Evolutionary conservation across 1,284 basidiomycete genomes (phyloP), one percentile per base, ranked within the genome.

Genomic region (Ustilago esculenta): DNA sequence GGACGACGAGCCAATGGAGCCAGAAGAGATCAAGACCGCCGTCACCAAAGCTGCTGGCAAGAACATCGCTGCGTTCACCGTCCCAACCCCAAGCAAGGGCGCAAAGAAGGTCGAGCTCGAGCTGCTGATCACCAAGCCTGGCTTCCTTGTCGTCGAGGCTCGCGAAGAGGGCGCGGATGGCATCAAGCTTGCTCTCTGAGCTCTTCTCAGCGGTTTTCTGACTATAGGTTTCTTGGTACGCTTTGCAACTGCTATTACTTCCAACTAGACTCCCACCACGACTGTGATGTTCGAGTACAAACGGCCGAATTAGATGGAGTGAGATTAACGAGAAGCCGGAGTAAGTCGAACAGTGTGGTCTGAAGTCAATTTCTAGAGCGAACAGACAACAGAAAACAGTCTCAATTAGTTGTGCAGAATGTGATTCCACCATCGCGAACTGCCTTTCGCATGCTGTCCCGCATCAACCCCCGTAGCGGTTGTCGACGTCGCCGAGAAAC

Each of bases 1-100:
- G 51, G 79, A 83, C 33, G 82, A 84, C 30, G 77, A 79, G 49
- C 72, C 72, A 24, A 30, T 70, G 20, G 79, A 79, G 55, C 75
- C 76, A 11, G 73, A 77, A 46, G 51, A 73, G 65, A 51, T 77
- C 44, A 63, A 63, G 57, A 78, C 77, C 10, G 68, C 77, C 21
- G 47, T 67, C 23, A 63, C 72, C 47, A 72, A 69, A 54, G 54
- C 75, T 1, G 51, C 57, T 21, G 56, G 61, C 18, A 51, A 57
- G 39, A 43, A 49, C 32, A 23, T 79, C 10, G 66, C 56, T 5
- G 48, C 65, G 47, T 57, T 81, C 18, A 47, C 56, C 18, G 72
- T 75, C 25, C 58, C 66, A 3, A 63, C 68, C 24, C 49, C 56
- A 6, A 34, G 29, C 11, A 64, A 72, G 48, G 54, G 72, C 9